These are phyloP conservation scores for Diaporthe sp. DNA, from an alignment of 2,329 filamentous ascomycete genomes.

Conservation along the genomic window DNA sequence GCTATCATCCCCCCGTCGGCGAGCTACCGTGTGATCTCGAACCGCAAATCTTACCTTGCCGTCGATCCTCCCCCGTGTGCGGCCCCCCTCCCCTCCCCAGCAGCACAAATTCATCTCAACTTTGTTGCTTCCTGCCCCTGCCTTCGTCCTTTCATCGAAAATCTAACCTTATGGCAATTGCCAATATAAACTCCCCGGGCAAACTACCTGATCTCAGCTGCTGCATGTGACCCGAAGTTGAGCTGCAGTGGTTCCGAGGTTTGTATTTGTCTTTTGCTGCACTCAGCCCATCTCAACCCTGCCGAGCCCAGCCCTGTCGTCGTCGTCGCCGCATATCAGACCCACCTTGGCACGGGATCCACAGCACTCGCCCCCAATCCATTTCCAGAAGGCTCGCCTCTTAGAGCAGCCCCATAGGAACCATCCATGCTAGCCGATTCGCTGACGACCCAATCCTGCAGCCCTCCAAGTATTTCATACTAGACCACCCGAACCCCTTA, in stretches of 20 bases:
- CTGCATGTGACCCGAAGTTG: conserved; percentile 8
- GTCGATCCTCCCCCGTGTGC: conserved; percentile 14
- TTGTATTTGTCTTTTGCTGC: no score
- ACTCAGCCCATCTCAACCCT: conserved; percentile 1
- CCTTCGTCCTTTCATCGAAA: conserved; percentile 13
- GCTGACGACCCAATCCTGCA: conserved; percentile 36
- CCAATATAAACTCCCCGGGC: conserved; percentile 7
- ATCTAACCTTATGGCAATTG: neutral
- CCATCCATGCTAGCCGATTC: conserved; percentile 34
- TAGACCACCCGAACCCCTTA: conserved; percentile 38
- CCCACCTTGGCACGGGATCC: conserved; percentile 35
- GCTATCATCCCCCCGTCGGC: conserved; percentile 14
- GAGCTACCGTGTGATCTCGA: conserved; percentile 27
- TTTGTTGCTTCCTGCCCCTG: conserved; percentile 12
- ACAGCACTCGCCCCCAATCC: conserved; percentile 31
- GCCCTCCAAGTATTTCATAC: conserved; percentile 33
- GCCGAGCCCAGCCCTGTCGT: conserved; percentile 27
- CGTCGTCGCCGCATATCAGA: conserved; percentile 35
- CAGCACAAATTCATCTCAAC: conserved; percentile 31
- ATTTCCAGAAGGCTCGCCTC: conserved; percentile 34
- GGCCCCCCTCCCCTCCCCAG: no score
- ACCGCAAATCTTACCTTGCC: conserved; percentile 13
- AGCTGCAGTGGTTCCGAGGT: conserved; percentile 20
- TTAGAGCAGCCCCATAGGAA: conserved; percentile 30
- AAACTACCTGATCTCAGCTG: neutral